Evolutionary conservation across 2,329 filamentous ascomycete genomes (phyloP).

Genomic region (Monilinia polystroma): DNA sequence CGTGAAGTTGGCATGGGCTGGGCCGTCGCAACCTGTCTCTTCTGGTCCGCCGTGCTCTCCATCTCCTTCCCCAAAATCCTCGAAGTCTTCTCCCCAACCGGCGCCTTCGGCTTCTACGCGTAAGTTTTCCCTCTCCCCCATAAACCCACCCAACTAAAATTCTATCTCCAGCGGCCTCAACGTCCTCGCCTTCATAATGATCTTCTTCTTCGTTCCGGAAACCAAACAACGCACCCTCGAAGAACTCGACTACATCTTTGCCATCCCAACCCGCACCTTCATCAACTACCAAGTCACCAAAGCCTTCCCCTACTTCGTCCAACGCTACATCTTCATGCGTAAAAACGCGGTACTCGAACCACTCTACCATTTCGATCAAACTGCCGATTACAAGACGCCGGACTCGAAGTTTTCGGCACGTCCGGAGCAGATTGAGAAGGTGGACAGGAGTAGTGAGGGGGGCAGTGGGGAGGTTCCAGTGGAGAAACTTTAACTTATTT

Average conservation of each 20-base stretch:
- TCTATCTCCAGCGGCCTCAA: conserved; percentile 46
- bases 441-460: conserved; percentile 8
- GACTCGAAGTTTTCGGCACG: not conserved
- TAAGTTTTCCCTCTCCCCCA: not conserved
- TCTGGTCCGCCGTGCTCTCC: conserved; percentile 60
- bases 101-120: conserved; percentile 55
- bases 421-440: conserved; percentile 14
- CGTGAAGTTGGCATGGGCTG: conserved; percentile 63
- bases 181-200: conserved; percentile 52
- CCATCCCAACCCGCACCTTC: conserved; percentile 34
- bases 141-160: not conserved
- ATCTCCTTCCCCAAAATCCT: conserved; percentile 46
- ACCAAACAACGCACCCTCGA: conserved; percentile 50
- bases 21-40: conserved; percentile 59
- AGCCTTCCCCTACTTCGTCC: conserved; percentile 25
- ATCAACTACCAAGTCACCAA: conserved; percentile 43
- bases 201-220: conserved; percentile 56
- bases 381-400: not conserved
- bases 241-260: conserved; percentile 50
- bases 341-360: conserved; percentile 16
- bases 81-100: conserved; percentile 35
- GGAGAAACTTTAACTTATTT: no score
- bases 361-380: conserved; percentile 18
- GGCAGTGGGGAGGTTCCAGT: not conserved
- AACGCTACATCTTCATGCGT: conserved; percentile 19